These are phyloP conservation scores for Fusarium incarnatum DNA, from an alignment of 2,329 filamentous ascomycete genomes.

Conservation along the genomic window DNA sequence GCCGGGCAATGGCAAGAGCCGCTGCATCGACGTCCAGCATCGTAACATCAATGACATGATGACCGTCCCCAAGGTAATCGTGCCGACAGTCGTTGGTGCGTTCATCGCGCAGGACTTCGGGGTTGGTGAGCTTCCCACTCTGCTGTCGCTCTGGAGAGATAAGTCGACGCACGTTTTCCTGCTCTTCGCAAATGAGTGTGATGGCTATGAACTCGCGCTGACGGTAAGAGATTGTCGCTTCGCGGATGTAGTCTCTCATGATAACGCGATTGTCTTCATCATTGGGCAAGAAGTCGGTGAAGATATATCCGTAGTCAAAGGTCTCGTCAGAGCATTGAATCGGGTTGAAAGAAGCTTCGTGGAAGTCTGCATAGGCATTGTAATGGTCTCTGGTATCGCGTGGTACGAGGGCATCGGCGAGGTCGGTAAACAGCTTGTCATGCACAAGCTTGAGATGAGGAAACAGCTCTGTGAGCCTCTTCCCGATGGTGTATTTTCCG, in stretches of 20 bases:
- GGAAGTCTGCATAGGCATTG: rapidly evolving
- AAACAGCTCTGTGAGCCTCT: neutral
- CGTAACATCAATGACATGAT: neutral
- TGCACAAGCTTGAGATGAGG: neutral
- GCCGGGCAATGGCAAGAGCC: neutral
- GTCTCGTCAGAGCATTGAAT: neutral
- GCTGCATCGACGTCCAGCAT: neutral
- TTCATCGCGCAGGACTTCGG: neutral
- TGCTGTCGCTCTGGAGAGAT: neutral
- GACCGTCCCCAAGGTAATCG: neutral
- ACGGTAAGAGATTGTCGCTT: neutral
- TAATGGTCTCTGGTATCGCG: rapidly evolving
- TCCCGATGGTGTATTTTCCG: neutral
- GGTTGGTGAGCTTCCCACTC: neutral
- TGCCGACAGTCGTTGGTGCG: neutral
- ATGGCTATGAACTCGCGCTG: neutral
- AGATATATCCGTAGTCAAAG: neutral
- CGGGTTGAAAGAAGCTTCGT: rapidly evolving
- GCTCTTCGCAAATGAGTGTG: neutral
- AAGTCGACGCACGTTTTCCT: neutral
- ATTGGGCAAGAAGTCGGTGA: neutral
- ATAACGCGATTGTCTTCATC: rapidly evolving
- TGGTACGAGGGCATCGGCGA: neutral
- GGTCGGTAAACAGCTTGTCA: neutral
- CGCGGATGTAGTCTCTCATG: neutral